Evolutionary conservation across 2,329 filamentous ascomycete species (phyloP).

Genomic region (Alternaria tenuissima): DNA sequence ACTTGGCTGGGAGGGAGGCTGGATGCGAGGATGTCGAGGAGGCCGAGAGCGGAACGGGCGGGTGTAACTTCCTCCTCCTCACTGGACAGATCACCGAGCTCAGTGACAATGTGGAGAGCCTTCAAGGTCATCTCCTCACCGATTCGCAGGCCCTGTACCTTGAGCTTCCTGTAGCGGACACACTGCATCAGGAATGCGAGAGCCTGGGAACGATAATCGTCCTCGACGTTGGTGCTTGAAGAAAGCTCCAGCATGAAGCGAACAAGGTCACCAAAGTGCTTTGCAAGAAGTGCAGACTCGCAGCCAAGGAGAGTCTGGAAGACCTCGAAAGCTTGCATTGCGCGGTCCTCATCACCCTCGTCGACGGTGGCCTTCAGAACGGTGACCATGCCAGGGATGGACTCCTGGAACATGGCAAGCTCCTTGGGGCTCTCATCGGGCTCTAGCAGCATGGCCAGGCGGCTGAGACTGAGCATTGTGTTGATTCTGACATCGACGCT

Average conservation of each 20-base stretch:
- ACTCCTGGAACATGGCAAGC: conserved; percentile 77
- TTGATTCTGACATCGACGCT: conserved; percentile 94
- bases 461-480: conserved; percentile 88
- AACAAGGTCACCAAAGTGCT: conserved; percentile 88
- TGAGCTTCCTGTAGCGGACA: conserved; percentile 91
- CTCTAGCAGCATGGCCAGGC: conserved; percentile 86
- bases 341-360: conserved; percentile 82
- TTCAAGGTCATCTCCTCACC: conserved; percentile 87
- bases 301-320: conserved; percentile 95
- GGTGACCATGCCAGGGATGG: conserved; percentile 87
- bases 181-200: conserved; percentile 93
- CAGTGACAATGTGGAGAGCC: conserved; percentile 86
- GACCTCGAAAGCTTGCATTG: conserved; percentile 91
- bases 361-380: conserved; percentile 87
- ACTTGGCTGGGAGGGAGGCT: conserved; percentile 93
- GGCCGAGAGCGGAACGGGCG: conserved; percentile 80
- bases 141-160: conserved; percentile 89
- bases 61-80: conserved; percentile 89
- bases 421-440: conserved; percentile 82
- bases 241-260: conserved; percentile 93
- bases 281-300: conserved; percentile 81
- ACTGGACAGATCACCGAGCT: conserved; percentile 75
- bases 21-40: conserved; percentile 88
- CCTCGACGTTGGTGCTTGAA: conserved; percentile 76
- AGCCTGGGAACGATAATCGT: conserved; percentile 88